Percentiles rank a stretch among this genome's conserved stretches.
These are phyloP conservation scores for Pneumocystis wakefieldiae DNA, from an alignment of 1,139 yeast genomes.

Conservation along the genomic window DNA sequence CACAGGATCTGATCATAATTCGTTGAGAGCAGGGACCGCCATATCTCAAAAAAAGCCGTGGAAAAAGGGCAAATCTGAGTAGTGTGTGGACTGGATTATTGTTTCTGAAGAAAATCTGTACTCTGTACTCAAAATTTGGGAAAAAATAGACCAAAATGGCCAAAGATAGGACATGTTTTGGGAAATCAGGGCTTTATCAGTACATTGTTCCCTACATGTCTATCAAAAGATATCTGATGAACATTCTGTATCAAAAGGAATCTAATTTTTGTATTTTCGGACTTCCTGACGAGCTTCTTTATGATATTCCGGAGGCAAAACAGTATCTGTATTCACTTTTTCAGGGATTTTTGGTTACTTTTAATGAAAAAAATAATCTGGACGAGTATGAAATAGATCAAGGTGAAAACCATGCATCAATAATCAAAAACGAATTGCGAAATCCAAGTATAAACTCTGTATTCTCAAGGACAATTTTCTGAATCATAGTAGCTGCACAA, in stretches of 20 bases:
- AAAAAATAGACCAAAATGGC: not conserved
- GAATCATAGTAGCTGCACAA: not conserved
- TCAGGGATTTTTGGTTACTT: constrained; percentile 51
- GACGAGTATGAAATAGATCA: constrained; percentile 13
- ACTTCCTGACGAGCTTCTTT: constrained; percentile 42
- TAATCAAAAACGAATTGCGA: constrained; percentile 23
- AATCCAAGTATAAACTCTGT: constrained; percentile 29
- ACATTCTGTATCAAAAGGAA: not conserved
- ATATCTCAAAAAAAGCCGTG: no score
- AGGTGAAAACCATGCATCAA: constrained; percentile 16
- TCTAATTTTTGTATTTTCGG: constrained; percentile 25
- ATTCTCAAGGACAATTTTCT: constrained; percentile 22
- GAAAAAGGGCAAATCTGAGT: no score
- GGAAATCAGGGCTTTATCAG: not conserved
- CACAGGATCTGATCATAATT: no score
- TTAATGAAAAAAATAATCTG: constrained; percentile 26
- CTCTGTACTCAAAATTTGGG: not conserved
- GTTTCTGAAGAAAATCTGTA: not conserved
- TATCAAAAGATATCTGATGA: not conserved
- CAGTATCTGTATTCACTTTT: constrained; percentile 35
- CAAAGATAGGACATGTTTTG: not conserved
- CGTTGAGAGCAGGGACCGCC: no score
- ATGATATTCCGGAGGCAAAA: constrained; percentile 32
- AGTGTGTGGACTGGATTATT: no score
- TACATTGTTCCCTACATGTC: not conserved